A percentile compares a stretch with the other conserved stretches of the same genome.
These are phyloP conservation scores for Fusarium protoensiforme DNA, from an alignment of 2,329 filamentous ascomycete genomes.

Conservation along the genomic window DNA sequence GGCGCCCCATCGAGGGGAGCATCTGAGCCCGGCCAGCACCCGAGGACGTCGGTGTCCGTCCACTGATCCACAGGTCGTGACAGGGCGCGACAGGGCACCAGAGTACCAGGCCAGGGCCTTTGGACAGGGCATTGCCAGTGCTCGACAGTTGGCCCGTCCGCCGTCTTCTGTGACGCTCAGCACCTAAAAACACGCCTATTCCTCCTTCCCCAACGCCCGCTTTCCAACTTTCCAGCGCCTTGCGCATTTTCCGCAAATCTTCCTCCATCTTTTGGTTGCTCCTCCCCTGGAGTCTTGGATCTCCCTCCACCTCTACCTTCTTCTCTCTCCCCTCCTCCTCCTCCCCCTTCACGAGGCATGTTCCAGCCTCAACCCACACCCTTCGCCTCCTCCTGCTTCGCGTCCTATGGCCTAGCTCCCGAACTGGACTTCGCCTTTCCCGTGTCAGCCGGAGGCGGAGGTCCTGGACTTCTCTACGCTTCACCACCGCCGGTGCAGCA, in stretches of 20 bases:
- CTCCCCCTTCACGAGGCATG: conserved; percentile 53
- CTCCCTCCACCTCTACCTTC: not conserved
- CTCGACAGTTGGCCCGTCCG: conserved; percentile 30
- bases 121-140: conserved; percentile 13
- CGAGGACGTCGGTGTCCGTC: conserved; percentile 31
- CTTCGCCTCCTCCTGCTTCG: conserved; percentile 56
- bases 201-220: conserved; percentile 14
- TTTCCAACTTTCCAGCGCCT: conserved; percentile 19
- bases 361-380: conserved; percentile 66
- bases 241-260: conserved; percentile 21
- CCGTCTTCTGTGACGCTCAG: conserved; percentile 6
- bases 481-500: conserved; percentile 23
- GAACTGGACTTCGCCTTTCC: conserved; percentile 44
- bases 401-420: conserved; percentile 53
- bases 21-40: conserved; percentile 25
- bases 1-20: conserved; percentile 11
- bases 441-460: conserved; percentile 42
- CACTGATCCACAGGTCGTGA: conserved; percentile 34
- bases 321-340: conserved; percentile 22
- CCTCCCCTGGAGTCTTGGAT: not conserved
- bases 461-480: conserved; percentile 31
- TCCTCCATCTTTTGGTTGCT: conserved; percentile 5
- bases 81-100: conserved; percentile 34
- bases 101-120: conserved; percentile 9
- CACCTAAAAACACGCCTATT: conserved; percentile 30